Base-by-base conservation (phyloP, 768 basidiomycete species). In the Tylopilus sp. region DNA sequence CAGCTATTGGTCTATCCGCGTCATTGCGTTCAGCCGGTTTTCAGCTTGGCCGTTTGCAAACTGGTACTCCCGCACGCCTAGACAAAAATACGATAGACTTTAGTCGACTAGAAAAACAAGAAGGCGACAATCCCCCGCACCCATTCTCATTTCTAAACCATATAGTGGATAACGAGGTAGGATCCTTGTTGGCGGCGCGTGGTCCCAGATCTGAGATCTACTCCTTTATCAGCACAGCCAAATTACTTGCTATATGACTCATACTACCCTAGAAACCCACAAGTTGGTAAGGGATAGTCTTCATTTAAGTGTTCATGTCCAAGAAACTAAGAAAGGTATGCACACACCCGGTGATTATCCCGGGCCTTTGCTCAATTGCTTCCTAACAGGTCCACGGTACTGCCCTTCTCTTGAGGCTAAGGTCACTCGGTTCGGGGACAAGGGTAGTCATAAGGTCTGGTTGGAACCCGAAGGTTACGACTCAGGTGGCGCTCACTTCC, bases 391-490 rank as follows among this genome's bases (percentile, higher is more conserved):
- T 2, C 93, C 93, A 6, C 80, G 93, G 18, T 95, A 95, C 66
- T 95, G 93, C 56, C 93, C 93, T 6, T 92, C 90, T 0, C 75
- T 95, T 1, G 93, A 95, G 66, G 82, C 89, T 10, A 95, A 95
- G 65, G 81, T 95, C 9, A 73, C 83, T 35, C 80, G 91, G 12
- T 95, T 95, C 64, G 79, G 79, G 3, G 70, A 87, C 53, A 91
- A 88, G 66, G 69, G 73, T 6, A 70, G 71, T 5, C 93, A 95
- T 60, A 82, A 70, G 2, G 78, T 95, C 38, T 95, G 92, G 91
- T 73, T 95, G 3, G 93, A 95, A 63, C 93, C 91, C 0, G 93
- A 95, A 64, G 93, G 93, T 1, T 93, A 91, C 52, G 88, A 91
- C 61, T 89, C 91, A 15, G 84, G 91, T 89, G 38, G 64, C 4